Percentiles rank a stretch among this genome's conserved stretches.
Conservation (phyloP, 169 alveolate species). For the Cytauxzoon felis region DNA sequence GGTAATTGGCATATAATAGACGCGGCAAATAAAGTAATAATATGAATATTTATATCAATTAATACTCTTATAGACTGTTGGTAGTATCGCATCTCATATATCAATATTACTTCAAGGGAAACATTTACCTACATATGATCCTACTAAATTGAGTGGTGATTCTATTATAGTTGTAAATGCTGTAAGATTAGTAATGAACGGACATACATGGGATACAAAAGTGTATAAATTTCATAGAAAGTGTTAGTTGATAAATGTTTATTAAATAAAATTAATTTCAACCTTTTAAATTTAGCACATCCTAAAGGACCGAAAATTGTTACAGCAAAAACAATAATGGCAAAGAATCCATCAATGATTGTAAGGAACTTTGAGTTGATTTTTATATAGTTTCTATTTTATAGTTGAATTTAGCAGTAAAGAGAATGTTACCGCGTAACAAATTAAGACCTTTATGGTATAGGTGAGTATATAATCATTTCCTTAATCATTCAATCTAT, state of each 20-base stretch:
- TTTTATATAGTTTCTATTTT: not conserved
- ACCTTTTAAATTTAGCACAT: conserved; percentile 52
- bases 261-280: not conserved
- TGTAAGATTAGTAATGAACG: conserved; percentile 77
- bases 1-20: conserved; percentile 84
- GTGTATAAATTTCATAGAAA: conserved; percentile 80
- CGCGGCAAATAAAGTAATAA: conserved; percentile 69
- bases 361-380: conserved; percentile 32
- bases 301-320: conserved; percentile 82
- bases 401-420: conserved; percentile 81
- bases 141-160: conserved; percentile 75
- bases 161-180: conserved; percentile 88
- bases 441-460: conserved; percentile 66
- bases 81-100: conserved; percentile 69
- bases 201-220: conserved; percentile 89
- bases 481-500: not conserved
- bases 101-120: conserved; percentile 72
- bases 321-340: conserved; percentile 86
- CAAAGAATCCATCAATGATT: conserved; percentile 84
- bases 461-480: conserved; percentile 10
- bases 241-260: conserved; percentile 34
- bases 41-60: not conserved
- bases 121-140: conserved; percentile 68
- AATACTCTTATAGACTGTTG: conserved; percentile 59
- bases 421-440: conserved; percentile 82